Conservation (phyloP, 1,284 basidiomycete genomes). For the Trichosporon sp. region DNA sequence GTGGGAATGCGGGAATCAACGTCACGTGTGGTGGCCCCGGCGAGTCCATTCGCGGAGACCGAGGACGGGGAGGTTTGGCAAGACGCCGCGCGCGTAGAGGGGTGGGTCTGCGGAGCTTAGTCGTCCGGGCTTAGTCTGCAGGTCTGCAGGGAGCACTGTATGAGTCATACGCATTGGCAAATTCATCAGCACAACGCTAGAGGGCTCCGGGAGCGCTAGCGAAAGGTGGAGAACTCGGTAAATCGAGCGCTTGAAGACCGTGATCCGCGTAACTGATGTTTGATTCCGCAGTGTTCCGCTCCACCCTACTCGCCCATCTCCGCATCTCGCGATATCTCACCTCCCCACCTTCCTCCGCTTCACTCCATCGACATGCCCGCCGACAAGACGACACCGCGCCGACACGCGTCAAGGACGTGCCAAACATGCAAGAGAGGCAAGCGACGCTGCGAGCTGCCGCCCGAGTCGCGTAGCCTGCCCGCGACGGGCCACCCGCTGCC, state of each 20-base stretch:
- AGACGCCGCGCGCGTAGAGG: not conserved
- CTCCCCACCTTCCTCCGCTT: not conserved
- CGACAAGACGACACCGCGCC: not conserved
- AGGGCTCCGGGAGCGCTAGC: no score
- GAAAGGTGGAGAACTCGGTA: not conserved
- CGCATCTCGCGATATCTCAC: not conserved
- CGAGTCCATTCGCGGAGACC: not conserved
- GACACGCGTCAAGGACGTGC: not conserved
- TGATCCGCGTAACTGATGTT: not conserved
- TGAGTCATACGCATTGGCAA: not conserved
- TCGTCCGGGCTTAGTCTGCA: not conserved
- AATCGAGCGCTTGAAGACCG: not conserved
- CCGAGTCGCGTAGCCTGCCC: not conserved
- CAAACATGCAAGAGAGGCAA: slow-evolving; percentile 1
- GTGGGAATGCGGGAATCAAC: not conserved
- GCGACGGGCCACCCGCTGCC: not conserved
- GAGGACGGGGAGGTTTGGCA: not conserved
- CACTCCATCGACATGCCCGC: not conserved
- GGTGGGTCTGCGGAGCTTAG: not conserved
- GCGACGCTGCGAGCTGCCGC: not conserved
- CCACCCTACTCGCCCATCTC: not conserved
- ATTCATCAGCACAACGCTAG: not conserved
- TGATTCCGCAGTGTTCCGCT: not conserved
- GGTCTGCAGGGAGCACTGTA: not conserved
- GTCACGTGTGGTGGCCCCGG: not conserved